phyloP scores from a whole-genome alignment of 495 filamentous ascomycete species.

The Eremomyces bilateralis region DNA sequence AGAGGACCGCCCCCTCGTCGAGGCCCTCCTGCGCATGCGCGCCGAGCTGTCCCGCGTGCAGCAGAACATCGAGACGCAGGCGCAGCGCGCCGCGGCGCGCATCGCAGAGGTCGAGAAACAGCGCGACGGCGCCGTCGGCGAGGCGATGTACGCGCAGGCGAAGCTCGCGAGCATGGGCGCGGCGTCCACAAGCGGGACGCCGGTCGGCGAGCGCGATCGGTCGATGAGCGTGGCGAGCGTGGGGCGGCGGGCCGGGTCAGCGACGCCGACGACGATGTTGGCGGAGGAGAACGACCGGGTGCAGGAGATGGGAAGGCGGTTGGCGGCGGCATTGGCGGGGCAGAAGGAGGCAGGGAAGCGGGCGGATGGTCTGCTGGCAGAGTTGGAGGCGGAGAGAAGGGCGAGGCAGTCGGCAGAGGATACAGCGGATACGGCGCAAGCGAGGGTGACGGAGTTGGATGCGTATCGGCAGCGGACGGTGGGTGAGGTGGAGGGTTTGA shows the following conservation, averaged over 20 bases:
- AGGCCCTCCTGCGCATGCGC: slow-evolving; percentile 81
- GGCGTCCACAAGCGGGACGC: slow-evolving; percentile 31
- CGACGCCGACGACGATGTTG: too few species aligned
- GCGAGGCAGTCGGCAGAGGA: slow-evolving; percentile 73
- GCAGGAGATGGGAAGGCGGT: slow-evolving; percentile 59
- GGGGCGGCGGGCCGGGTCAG: slow-evolving; percentile 29
- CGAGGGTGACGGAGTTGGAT: slow-evolving; percentile 64
- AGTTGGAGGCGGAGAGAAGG: slow-evolving; percentile 61
- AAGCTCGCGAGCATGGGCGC: slow-evolving; percentile 64
- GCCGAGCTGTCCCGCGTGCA: slow-evolving; percentile 70
- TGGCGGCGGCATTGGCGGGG: slow-evolving; percentile 55
- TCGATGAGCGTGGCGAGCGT: too few species aligned
- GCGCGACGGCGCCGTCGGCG: slow-evolving; percentile 72
- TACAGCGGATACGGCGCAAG: slow-evolving; percentile 59
- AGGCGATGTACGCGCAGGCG: slow-evolving; percentile 86
- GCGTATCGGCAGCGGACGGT: slow-evolving; percentile 56
- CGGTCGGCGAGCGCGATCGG: slow-evolving; percentile 46
- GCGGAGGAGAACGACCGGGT: slow-evolving; percentile 40
- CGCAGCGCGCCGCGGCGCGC: slow-evolving; percentile 58
- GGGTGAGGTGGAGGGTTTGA: slow-evolving; percentile 62
- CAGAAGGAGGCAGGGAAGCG: slow-evolving; percentile 56
- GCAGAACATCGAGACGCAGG: slow-evolving; percentile 65
- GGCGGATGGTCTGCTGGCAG: slow-evolving; percentile 39
- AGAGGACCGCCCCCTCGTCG: slow-evolving; percentile 76
- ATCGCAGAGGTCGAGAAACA: slow-evolving; percentile 89